These are phyloP conservation scores for Colletotrichum sp. DNA, from an alignment of 2,329 filamentous ascomycete genomes.

Conservation along the genomic window DNA sequence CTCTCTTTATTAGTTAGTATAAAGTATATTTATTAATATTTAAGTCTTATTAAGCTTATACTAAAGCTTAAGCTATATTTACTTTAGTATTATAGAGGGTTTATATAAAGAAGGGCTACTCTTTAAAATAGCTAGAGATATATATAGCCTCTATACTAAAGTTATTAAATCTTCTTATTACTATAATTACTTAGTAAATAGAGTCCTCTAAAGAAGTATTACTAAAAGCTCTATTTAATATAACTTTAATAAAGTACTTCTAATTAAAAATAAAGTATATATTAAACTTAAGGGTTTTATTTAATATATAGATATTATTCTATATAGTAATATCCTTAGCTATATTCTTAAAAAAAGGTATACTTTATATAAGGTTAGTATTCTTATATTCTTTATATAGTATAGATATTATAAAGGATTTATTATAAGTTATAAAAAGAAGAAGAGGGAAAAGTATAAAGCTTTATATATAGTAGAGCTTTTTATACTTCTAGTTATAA, in stretches of 20 bases:
- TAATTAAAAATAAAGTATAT: fast-evolving
- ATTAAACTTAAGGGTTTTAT: neutral
- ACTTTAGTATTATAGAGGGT: too few relatives aligned
- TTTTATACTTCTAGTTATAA: too few relatives aligned
- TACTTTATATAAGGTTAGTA: neutral
- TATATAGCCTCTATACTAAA: too few relatives aligned
- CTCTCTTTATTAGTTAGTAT: neutral
- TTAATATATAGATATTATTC: neutral
- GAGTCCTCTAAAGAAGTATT: fast-evolving
- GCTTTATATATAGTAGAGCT: too few relatives aligned
- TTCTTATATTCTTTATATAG: neutral
- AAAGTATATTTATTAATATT: neutral
- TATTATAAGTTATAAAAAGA: neutral
- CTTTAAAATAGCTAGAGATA: too few relatives aligned
- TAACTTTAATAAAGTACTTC: neutral
- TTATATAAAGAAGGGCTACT: too few relatives aligned
- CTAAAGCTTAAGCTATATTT: too few relatives aligned
- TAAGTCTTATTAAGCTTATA: too few relatives aligned
- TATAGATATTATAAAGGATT: neutral
- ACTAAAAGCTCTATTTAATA: neutral
- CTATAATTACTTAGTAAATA: too few relatives aligned
- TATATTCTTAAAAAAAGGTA: neutral
- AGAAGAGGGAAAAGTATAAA: too few relatives aligned
- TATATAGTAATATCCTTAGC: neutral
- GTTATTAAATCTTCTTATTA: too few relatives aligned